Conservation (phyloP, 148 eudicot species). For the Camellia granthamiana region DNA sequence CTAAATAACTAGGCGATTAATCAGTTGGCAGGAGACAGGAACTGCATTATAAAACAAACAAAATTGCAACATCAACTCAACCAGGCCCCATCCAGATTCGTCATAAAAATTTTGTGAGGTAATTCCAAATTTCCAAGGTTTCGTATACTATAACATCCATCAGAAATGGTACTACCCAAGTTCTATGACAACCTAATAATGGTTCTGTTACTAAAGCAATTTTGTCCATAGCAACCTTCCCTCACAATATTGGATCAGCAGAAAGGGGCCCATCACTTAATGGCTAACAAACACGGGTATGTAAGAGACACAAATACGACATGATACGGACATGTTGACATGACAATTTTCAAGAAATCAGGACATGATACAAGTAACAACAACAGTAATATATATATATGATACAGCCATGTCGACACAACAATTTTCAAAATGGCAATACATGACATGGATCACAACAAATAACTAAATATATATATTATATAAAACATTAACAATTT, state of each 20-base stretch:
- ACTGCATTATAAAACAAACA: not conserved
- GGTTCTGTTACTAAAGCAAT: not conserved
- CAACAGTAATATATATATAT: too few species aligned
- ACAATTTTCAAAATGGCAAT: too few species aligned
- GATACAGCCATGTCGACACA: too few species aligned
- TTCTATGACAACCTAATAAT: not conserved
- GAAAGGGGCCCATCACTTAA: not conserved
- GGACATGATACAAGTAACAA: too few species aligned
- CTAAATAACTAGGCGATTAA: not conserved
- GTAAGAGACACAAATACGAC: too few species aligned
- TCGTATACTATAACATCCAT: not conserved
- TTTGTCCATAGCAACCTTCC: not conserved
- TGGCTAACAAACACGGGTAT: too few species aligned
- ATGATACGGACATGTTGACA: too few species aligned
- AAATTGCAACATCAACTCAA: not conserved
- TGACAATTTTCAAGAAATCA: too few species aligned
- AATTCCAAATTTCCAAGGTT: not conserved
- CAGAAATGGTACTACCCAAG: not conserved
- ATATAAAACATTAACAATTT: too few species aligned
- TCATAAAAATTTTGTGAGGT: not conserved
- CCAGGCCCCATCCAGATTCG: not conserved
- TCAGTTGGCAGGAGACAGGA: not conserved
- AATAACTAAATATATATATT: not conserved
- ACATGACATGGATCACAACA: not conserved
- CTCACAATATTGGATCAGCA: not conserved